These are phyloP conservation scores for Phytophthora capsici DNA, from an alignment of 352 stramenopile species.

Conservation along the genomic window DNA sequence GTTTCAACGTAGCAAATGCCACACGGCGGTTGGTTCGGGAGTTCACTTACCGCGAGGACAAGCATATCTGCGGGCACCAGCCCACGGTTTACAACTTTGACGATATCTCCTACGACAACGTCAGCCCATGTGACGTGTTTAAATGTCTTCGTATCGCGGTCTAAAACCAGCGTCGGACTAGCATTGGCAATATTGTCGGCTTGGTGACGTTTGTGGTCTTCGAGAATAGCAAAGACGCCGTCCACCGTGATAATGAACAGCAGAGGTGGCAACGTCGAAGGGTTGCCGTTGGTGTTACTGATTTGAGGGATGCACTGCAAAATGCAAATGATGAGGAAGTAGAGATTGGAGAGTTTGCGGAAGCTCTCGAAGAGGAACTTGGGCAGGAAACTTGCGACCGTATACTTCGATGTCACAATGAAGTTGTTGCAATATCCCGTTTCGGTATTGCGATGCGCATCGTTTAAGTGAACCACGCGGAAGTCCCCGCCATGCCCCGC, in stretches of 20 bases:
- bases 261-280: conserved; percentile 88
- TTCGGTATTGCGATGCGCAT: conserved; percentile 57
- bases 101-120: conserved; percentile 86
- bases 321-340: conserved; percentile 93
- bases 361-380: conserved; percentile 93
- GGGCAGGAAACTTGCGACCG: conserved; percentile 84
- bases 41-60: conserved; percentile 79
- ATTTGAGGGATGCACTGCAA: conserved; percentile 89
- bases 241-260: conserved; percentile 92
- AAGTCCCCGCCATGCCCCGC: conserved; percentile 40
- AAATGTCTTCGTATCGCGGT: conserved; percentile 54
- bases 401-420: conserved; percentile 94
- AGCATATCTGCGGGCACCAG: conserved; percentile 87
- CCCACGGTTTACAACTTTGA: conserved; percentile 84
- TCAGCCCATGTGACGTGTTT: conserved; percentile 72
- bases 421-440: conserved; percentile 87
- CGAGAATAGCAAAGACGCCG: conserved; percentile 85
- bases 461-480: conserved; percentile 69
- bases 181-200: conserved; percentile 88
- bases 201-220: conserved; percentile 88
- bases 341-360: conserved; percentile 92
- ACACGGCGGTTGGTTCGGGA: conserved; percentile 57
- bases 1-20: conserved; percentile 92
- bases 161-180: conserved; percentile 65
- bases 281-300: conserved; percentile 90